These are phyloP conservation scores for Erythrophleum ivorense DNA, from an alignment of 331 rosid genomes.

Conservation along the genomic window DNA sequence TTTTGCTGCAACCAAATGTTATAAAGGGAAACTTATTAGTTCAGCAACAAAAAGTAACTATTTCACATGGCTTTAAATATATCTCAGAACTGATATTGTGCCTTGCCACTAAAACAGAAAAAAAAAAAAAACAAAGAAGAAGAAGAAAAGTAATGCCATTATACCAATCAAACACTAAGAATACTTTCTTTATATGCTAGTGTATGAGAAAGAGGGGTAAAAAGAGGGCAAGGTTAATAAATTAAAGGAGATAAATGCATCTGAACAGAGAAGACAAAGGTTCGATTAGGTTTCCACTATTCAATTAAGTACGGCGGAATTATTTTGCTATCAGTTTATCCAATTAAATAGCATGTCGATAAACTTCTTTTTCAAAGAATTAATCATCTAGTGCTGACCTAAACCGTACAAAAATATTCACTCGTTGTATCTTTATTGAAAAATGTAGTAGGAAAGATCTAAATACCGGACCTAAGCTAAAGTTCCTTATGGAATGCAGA, in stretches of 20 bases:
- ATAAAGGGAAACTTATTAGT: conserved; percentile 27
- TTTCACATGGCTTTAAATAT: not conserved
- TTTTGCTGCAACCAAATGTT: conserved; percentile 42
- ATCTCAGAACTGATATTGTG: not conserved
- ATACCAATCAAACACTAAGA: not conserved
- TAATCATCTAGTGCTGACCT: no score
- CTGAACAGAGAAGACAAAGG: conserved; percentile 4
- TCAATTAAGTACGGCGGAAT: not conserved
- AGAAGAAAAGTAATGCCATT: not conserved
- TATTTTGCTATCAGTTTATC: no score
- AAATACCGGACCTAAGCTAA: not conserved
- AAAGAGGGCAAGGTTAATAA: not conserved
- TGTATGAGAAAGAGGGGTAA: not conserved
- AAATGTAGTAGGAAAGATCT: not conserved
- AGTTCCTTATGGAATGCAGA: not conserved
- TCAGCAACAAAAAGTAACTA: conserved; percentile 14
- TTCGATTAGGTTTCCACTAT: not conserved
- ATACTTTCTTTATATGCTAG: not conserved
- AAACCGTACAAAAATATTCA: no score
- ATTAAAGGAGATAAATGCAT: not conserved
- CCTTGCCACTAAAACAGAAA: not conserved
- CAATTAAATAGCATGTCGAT: no score
- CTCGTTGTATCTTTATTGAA: no score
- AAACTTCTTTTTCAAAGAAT: no score
- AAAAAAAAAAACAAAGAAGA: not conserved